Evolutionary conservation across 2,329 filamentous ascomycete species (phyloP).

Genomic region (Fusarium pseudonygamai): DNA sequence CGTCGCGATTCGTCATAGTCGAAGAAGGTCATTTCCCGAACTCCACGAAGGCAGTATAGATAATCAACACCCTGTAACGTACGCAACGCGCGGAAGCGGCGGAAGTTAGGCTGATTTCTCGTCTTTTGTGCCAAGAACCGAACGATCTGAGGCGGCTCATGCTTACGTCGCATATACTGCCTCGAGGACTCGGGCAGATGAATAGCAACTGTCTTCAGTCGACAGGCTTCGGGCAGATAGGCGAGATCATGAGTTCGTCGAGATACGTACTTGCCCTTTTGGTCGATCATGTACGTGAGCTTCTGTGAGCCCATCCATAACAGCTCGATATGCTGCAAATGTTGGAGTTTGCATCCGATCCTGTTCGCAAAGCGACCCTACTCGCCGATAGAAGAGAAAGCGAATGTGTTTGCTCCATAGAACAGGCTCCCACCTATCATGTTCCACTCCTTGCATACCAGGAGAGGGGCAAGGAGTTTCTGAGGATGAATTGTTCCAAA

Average conservation of each 20-base stretch:
- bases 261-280: slow-evolving; percentile 46
- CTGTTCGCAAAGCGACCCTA: slow-evolving; percentile 57
- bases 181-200: slow-evolving; percentile 52
- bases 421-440: slow-evolving; percentile 55
- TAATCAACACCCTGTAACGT: slow-evolving; percentile 57
- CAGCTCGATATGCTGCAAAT: slow-evolving; percentile 57
- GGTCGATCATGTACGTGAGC: slow-evolving; percentile 34
- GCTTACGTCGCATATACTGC: slow-evolving; percentile 46
- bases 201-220: slow-evolving; percentile 53
- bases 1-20: slow-evolving; percentile 45
- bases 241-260: slow-evolving; percentile 50
- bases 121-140: slow-evolving; percentile 45
- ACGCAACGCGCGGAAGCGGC: slow-evolving; percentile 50
- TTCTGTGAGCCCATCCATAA: slow-evolving; percentile 53
- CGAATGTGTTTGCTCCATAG: slow-evolving; percentile 60
- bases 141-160: slow-evolving; percentile 46
- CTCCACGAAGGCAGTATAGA: slow-evolving; percentile 54
- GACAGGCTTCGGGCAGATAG: slow-evolving; percentile 48
- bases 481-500: slow-evolving; percentile 47
- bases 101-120: slow-evolving; percentile 51
- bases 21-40: slow-evolving; percentile 53
- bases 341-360: slow-evolving; percentile 53
- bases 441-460: slow-evolving; percentile 53
- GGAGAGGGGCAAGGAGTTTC: slow-evolving; percentile 49
- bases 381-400: slow-evolving; percentile 64